Percentiles rank a stretch among this genome's conserved stretches.
Conservation (phyloP, 805 yeast species). For the Metschnikowia continentalis region DNA sequence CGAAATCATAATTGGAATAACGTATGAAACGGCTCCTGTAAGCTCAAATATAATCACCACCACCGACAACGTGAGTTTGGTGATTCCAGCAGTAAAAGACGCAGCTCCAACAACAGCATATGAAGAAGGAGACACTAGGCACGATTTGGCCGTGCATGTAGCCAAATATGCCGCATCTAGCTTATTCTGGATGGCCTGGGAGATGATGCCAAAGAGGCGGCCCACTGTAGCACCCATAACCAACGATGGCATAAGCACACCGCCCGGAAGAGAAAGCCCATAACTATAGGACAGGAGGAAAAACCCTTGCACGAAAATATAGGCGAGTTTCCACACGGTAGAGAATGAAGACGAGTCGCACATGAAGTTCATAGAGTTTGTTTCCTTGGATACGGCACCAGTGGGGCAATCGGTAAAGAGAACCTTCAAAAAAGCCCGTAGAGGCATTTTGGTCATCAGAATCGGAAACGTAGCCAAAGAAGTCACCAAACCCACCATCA, state of each 20-base stretch:
- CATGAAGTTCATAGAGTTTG: constrained; percentile 33
- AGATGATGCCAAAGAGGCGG: constrained; percentile 49
- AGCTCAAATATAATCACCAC: constrained; percentile 80
- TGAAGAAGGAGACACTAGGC: constrained; percentile 78
- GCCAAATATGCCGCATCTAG: constrained; percentile 28
- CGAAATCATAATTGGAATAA: constrained; percentile 80
- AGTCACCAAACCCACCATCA: constrained; percentile 46
- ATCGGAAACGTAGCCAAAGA: constrained; percentile 54
- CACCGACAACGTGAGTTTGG: constrained; percentile 73
- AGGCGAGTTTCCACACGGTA: constrained; percentile 27
- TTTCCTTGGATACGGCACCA: constrained; percentile 4
- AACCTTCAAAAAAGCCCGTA: constrained; percentile 53
- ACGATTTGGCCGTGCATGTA: constrained; percentile 39
- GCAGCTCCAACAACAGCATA: constrained; percentile 90
- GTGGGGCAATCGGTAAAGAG: constrained; percentile 65
- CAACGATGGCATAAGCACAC: constrained; percentile 59
- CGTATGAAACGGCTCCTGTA: constrained; percentile 82
- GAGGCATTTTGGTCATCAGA: constrained; percentile 48
- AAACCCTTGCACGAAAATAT: constrained; percentile 48
- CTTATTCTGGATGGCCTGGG: constrained; percentile 46
- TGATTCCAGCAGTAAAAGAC: constrained; percentile 73
- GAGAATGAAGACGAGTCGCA: constrained; percentile 25
- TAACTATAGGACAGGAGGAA: constrained; percentile 63
- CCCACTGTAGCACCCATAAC: constrained; percentile 62
- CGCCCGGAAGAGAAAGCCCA: constrained; percentile 68